Base-by-base conservation (phyloP, 1,284 basidiomycete genomes). In the Ceratobasidium sp. region DNA sequence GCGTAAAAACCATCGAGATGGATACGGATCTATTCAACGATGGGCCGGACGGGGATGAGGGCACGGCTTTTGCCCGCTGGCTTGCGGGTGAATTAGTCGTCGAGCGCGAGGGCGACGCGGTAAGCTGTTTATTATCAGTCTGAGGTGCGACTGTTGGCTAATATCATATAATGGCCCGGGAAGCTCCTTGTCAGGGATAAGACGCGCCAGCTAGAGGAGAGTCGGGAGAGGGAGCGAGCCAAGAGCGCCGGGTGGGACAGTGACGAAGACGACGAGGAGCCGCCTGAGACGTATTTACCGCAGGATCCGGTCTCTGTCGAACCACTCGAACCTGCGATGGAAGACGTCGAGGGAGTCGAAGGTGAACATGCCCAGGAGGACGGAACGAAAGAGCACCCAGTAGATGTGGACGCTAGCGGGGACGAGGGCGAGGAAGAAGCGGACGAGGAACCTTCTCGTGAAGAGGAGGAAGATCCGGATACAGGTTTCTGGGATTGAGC, bases 161-260 rank as follows among this genome's bases (percentile, higher is more conserved):
- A 21, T n/a, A 36, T 30, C 36, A 23, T n/a, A n/a, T n/a, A n/a
- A n/a, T n/a, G n/a, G n/a, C n/a, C n/a, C n/a, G 23, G 25, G 3
- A 30, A 71, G 69, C 46, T 71, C 11, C 25, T 71, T 3, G 69
- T 71, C 46, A 30, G 23, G 28, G 69, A 71, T n/a, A 60, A 59
- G 48, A 40, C 56, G 9, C 30, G 58, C 14, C 44, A 38, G n/a
- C 38, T 61, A 36, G 54, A 59, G 44, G 44, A 42, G 23, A 61
- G 6, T 18, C 25, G 36, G 18, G 69, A 71, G 16, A 16, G 11
- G 7, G 56, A 71, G 25, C 58, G 69, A 12, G 69, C 69, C 5
- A 71, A 61, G 48, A 71, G 69, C 25, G 58, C 58, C 1, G 69
- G 58, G 12, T 71, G 69, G 69, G 69, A 71, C 18, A 71, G 69